Evolutionary conservation across 2,329 filamentous ascomycete species (phyloP).

Genomic region (Claviceps sorghi): DNA sequence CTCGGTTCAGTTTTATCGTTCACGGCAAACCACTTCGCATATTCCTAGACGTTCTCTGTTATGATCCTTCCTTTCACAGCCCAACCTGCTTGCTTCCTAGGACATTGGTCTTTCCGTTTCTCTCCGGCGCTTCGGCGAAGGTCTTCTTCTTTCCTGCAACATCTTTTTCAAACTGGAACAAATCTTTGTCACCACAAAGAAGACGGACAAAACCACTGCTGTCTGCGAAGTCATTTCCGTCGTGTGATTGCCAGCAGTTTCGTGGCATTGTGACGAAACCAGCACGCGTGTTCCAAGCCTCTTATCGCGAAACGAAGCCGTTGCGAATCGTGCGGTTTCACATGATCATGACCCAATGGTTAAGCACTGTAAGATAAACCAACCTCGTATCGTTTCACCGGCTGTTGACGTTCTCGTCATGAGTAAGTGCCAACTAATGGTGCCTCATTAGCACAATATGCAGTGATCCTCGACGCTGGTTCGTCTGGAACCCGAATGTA

Average conservation of each 20-base stretch:
- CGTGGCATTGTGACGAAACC: neutral
- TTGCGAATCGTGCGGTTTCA: neutral
- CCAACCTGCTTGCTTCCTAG: too few species aligned
- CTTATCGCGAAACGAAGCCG: neutral
- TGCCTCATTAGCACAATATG: conserved; percentile 48
- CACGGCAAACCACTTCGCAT: too few species aligned
- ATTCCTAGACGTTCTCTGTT: too few species aligned
- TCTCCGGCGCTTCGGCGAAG: too few species aligned
- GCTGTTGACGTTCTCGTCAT: neutral
- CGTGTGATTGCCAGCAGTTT: neutral
- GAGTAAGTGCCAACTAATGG: neutral
- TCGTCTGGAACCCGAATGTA: conserved; percentile 93
- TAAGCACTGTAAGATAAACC: conserved; percentile 14
- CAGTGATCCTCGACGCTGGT: conserved; percentile 91
- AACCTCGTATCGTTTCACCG: neutral
- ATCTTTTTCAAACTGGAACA: too few species aligned
- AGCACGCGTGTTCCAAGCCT: neutral
- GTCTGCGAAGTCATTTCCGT: neutral
- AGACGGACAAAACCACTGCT: neutral
- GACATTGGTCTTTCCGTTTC: too few species aligned
- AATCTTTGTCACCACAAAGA: neutral
- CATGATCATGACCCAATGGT: conserved; percentile 11
- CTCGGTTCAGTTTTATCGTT: too few species aligned
- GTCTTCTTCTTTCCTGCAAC: too few species aligned
- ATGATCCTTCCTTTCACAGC: too few species aligned